A percentile compares a stretch with the other conserved stretches of the same genome.
These are phyloP conservation scores for Fusarium clavum DNA, from an alignment of 2,329 filamentous ascomycete species.

Conservation along the genomic window DNA sequence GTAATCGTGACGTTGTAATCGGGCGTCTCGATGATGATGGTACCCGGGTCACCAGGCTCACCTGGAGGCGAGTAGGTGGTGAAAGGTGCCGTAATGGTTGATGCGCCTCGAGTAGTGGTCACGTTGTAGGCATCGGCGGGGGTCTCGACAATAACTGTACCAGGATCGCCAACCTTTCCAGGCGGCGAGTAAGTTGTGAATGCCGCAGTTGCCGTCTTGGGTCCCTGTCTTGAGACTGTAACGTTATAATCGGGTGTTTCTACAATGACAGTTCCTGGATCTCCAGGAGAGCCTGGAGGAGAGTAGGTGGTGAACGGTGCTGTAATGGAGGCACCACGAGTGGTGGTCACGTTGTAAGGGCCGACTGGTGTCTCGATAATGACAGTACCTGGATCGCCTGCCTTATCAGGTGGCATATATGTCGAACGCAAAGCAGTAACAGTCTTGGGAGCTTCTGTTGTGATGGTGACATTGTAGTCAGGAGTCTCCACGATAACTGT, in stretches of 20 bases:
- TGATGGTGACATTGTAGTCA: conserved; percentile 34
- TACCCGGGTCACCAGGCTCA: background rate
- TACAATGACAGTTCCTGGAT: conserved; percentile 26
- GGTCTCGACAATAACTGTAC: conserved; percentile 24
- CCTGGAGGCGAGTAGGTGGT: background rate
- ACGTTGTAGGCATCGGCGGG: background rate
- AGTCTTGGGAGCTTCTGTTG: background rate
- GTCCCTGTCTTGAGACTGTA: conserved; percentile 3
- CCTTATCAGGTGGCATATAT: conserved; percentile 3
- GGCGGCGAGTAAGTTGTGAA: conserved; percentile 18
- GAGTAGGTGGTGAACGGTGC: conserved; percentile 16
- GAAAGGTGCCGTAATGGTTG: background rate
- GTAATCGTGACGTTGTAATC: conserved; percentile 11
- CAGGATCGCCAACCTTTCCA: conserved; percentile 17
- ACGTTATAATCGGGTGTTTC: conserved; percentile 26
- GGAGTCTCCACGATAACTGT: conserved; percentile 33
- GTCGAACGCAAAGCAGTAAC: conserved; percentile 5
- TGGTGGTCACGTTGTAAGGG: conserved; percentile 24
- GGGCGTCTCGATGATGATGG: conserved; percentile 3
- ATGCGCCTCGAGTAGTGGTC: conserved; percentile 1
- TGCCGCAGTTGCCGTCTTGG: background rate
- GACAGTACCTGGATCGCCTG: conserved; percentile 26
- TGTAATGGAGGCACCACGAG: conserved; percentile 23
- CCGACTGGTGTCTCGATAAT: conserved; percentile 21
- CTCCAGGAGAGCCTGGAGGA: conserved; percentile 3